A percentile compares a stretch with the other conserved stretches of the same genome.
Evolutionary conservation across 1,284 basidiomycete species (phyloP).

Genomic region (Cutaneotrichosporon sp.): DNA sequence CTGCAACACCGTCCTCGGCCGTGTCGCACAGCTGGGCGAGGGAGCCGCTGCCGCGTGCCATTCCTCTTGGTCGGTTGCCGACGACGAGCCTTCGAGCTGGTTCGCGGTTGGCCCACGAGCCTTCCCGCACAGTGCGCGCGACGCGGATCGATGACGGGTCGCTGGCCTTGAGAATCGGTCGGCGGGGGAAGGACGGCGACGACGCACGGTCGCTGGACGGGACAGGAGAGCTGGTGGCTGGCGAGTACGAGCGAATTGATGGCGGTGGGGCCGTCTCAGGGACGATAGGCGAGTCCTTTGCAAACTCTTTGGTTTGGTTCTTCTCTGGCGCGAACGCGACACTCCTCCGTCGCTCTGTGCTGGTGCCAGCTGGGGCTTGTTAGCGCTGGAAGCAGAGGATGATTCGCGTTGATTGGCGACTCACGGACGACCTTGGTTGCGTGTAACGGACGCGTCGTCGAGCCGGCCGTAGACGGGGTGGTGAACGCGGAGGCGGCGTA

Average conservation of each 20-base stretch:
- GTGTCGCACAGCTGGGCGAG: slow-evolving; percentile 21
- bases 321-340: slow-evolving; percentile 45
- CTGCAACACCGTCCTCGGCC: slow-evolving; percentile 16
- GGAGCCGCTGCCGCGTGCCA: slow-evolving; percentile 1
- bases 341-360: background rate
- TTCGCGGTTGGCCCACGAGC: slow-evolving; percentile 50
- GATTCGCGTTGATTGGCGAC: background rate
- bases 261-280: slow-evolving; percentile 11
- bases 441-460: slow-evolving; percentile 6
- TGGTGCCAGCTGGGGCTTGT: background rate
- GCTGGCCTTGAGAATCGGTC: slow-evolving; percentile 41
- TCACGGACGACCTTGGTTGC: slow-evolving; percentile 16
- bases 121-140: slow-evolving; percentile 46
- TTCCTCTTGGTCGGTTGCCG: slow-evolving; percentile 29
- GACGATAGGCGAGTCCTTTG: slow-evolving; percentile 36
- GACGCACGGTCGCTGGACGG: slow-evolving; percentile 17
- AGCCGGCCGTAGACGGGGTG: background rate
- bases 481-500: background rate
- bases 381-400: background rate
- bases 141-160: slow-evolving; percentile 38
- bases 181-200: slow-evolving; percentile 10
- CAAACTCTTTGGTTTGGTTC: slow-evolving; percentile 42
- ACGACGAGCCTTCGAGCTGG: slow-evolving; percentile 40
- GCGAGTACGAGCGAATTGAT: slow-evolving; percentile 11
- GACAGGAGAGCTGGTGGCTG: slow-evolving; percentile 8